Evolutionary conservation across 108 stramenopile species (phyloP).

Genomic region (Skeletonema menzelii): DNA sequence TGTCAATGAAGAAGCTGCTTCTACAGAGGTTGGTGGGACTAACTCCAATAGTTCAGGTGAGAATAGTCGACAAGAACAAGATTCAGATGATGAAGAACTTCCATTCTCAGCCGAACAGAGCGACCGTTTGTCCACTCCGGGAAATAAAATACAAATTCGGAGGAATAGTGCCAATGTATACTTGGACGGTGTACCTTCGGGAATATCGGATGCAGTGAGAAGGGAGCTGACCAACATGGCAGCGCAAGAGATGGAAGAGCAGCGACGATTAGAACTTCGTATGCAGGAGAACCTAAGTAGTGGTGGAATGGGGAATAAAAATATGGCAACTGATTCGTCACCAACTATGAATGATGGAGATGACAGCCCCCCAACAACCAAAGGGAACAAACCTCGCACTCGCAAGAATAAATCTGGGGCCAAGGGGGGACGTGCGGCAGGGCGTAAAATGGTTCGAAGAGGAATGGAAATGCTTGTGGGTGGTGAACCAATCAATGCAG

Average conservation of each 20-base stretch:
- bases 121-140: conserved; percentile 38
- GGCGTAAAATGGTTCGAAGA: conserved; percentile 75
- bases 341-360: not conserved
- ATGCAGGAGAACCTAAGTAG: not conserved
- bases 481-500: conserved; percentile 85
- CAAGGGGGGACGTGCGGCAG: conserved; percentile 5
- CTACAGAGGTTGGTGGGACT: not conserved
- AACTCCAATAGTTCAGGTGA: not conserved
- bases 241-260: conserved; percentile 33
- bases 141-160: conserved; percentile 52
- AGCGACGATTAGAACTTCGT: conserved; percentile 18
- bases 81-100: conserved; percentile 47
- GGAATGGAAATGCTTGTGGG: conserved; percentile 93
- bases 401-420: conserved; percentile 7
- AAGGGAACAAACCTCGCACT: conserved; percentile 4
- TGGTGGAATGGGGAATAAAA: not conserved
- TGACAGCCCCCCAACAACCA: not conserved
- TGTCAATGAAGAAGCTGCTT: not conserved
- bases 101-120: conserved; percentile 54
- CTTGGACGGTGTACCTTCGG: conserved; percentile 8
- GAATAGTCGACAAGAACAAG: not conserved
- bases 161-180: conserved; percentile 25
- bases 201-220: conserved; percentile 30
- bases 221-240: conserved; percentile 33
- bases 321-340: not conserved